Evolutionary conservation across 148 eudicot genomes (phyloP).

Genomic region (Vaccinium myrtillus): DNA sequence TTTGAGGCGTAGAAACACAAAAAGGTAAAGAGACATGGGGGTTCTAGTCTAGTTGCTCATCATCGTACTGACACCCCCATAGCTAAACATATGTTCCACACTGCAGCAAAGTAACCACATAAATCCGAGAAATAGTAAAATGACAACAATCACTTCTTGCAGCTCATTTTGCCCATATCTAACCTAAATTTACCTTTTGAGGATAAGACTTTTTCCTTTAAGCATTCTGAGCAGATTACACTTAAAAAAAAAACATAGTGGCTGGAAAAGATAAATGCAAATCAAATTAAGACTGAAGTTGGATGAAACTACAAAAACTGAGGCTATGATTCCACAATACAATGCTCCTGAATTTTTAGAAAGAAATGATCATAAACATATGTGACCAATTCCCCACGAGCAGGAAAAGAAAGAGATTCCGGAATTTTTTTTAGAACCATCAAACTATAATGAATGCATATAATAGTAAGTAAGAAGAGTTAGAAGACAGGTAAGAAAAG

Average conservation of each 20-base stretch:
- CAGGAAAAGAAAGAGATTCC: not conserved
- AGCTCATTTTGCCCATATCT: not conserved
- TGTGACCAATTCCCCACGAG: not conserved
- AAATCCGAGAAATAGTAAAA: not conserved
- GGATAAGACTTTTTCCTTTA: not conserved
- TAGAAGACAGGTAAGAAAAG: not conserved
- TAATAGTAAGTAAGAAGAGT: not conserved
- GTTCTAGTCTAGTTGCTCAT: not conserved
- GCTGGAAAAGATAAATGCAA: not conserved
- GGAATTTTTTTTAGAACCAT: not conserved
- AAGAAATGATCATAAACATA: slow-evolving; percentile 5
- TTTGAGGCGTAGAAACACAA: not conserved
- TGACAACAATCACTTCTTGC: not conserved
- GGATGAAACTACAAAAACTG: not conserved
- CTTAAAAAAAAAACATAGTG: not conserved
- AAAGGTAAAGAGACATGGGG: not conserved
- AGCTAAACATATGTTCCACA: slow-evolving; percentile 8
- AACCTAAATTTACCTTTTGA: not conserved
- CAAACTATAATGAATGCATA: not conserved
- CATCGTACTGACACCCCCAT: not conserved
- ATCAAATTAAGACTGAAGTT: not conserved
- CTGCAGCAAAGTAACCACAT: not conserved
- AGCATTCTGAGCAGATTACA: not conserved
- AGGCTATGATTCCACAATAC: not conserved
- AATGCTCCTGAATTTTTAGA: not conserved